Conservation (phyloP, 2,329 filamentous ascomycete species). For the Trichoderma atrobrunneum region DNA sequence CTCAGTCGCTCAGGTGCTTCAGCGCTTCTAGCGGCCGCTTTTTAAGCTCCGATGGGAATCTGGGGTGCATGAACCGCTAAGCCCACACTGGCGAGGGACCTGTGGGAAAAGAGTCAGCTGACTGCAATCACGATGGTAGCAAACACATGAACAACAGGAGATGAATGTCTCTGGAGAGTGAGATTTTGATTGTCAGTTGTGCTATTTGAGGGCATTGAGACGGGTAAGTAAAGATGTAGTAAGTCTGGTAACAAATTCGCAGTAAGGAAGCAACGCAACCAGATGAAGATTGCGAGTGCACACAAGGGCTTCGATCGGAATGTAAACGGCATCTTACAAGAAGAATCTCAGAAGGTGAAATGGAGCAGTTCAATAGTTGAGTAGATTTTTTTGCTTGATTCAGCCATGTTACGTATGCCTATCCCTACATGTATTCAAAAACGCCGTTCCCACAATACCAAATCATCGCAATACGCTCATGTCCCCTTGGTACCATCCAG, state of each 20-base stretch:
- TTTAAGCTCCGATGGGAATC: constrained; percentile 18
- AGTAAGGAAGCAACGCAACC: background rate
- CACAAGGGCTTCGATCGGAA: too few species aligned
- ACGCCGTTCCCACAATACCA: background rate
- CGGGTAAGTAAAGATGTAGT: background rate
- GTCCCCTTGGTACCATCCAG: constrained; percentile 7
- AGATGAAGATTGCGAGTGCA: background rate
- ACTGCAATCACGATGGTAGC: background rate
- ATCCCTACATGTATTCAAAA: background rate
- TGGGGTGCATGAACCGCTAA: constrained; percentile 15
- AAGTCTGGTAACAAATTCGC: background rate
- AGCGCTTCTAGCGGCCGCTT: constrained; percentile 12
- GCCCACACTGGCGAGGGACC: background rate
- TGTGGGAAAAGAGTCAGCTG: background rate
- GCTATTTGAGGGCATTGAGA: background rate
- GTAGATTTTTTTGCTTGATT: background rate
- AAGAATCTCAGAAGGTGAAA: background rate
- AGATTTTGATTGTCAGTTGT: background rate
- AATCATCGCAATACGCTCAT: background rate
- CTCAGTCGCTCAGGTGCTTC: constrained; percentile 5
- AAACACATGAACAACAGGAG: background rate
- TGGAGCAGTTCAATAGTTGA: background rate
- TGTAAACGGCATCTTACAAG: too few species aligned
- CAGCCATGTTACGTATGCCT: background rate
- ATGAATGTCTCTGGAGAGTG: background rate